Evolutionary conservation across 1,139 yeast genomes (phyloP), one percentile per base, ranked within the genome.

Genomic region (Saccharomyces hybrid): DNA sequence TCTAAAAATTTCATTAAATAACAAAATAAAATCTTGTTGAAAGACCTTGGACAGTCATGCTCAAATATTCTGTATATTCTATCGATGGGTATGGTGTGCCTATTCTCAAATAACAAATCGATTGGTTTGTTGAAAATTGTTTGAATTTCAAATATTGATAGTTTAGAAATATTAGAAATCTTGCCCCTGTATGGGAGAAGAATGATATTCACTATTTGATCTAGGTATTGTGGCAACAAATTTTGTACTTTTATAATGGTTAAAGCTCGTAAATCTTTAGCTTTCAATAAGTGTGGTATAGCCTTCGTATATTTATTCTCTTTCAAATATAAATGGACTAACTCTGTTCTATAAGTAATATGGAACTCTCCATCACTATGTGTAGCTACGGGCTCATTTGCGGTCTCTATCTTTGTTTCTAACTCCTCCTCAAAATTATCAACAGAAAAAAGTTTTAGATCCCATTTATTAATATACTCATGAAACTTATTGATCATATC

Each of bases 291-390:
- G 65, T 87, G 91, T 0, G 75, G 74, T 2, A 86, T 82, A 0
- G 96, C 89, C 41, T 78, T 76, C 6, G 74, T 71, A 2, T 86
- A 87, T 47, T 85, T 85, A 23, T 79, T 78, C 0, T 82, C 71
- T 49, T 76, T 74, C 9, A 84, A 73, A 60, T 84, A 86, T 8
- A 89, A 64, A 19, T 76, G 73, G 8, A 88, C 81, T 38, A 87
- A 72, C 34, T 79, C 74, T 51, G 76, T 71, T 53, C 88, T 74
- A 29, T 84, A 70, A 6, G 58, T 56, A 0, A 56, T 46, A 31
- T 70, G 54, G 25, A 5, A 38, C 9, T 65, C 59, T 3, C 62
- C 65, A n/a, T 69, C 62, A 27, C 54, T 44, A 11, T 5, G 13
- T 28, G 23, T 23, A 7, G 25, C 26, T 29, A 8, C 7, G n/a